Conservation (phyloP, 139 green algal species). For the Haematococcus lacustris region DNA sequence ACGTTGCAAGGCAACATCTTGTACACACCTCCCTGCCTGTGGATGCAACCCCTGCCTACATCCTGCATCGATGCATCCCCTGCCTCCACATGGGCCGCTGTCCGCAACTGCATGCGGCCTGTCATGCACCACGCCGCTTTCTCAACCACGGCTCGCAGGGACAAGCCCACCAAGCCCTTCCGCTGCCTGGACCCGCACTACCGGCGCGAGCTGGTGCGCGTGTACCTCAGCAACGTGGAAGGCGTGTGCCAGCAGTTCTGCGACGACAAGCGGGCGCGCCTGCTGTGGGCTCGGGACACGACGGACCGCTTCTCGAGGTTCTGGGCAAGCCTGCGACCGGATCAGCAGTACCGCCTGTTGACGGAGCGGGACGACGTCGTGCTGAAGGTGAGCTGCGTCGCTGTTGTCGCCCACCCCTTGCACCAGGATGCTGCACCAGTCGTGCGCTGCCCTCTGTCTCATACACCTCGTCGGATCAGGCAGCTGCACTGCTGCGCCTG, state of each 20-base stretch:
- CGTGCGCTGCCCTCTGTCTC: too few relatives aligned
- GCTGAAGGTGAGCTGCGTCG: slow-evolving; percentile 66
- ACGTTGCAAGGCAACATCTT: too few relatives aligned
- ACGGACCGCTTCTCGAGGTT: slow-evolving; percentile 50
- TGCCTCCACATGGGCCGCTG: too few relatives aligned
- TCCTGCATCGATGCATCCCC: too few relatives aligned
- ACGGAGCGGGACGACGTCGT: slow-evolving; percentile 57
- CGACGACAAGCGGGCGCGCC: slow-evolving; percentile 76
- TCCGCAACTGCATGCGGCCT: not conserved
- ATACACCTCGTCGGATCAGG: too few relatives aligned
- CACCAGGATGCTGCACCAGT: too few relatives aligned
- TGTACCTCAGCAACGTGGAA: slow-evolving; percentile 98
- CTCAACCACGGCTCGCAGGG: too few relatives aligned
- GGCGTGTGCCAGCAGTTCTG: slow-evolving; percentile 87
- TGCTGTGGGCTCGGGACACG: slow-evolving; percentile 59
- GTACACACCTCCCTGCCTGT: too few relatives aligned
- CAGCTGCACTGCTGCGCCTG: too few relatives aligned
- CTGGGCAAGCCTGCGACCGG: slow-evolving; percentile 46
- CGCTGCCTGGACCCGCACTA: slow-evolving; percentile 93
- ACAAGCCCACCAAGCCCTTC: slow-evolving; percentile 75
- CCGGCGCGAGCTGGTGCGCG: slow-evolving; percentile 89
- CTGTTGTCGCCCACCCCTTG: too few relatives aligned
- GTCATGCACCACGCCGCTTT: not conserved
- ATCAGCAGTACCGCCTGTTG: slow-evolving; percentile 48
- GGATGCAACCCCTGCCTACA: not conserved